A percentile compares a stretch with the other conserved stretches of the same genome.
Evolutionary conservation across 2,329 filamentous ascomycete genomes (phyloP).

Genomic region (Cercospora nicotianae): DNA sequence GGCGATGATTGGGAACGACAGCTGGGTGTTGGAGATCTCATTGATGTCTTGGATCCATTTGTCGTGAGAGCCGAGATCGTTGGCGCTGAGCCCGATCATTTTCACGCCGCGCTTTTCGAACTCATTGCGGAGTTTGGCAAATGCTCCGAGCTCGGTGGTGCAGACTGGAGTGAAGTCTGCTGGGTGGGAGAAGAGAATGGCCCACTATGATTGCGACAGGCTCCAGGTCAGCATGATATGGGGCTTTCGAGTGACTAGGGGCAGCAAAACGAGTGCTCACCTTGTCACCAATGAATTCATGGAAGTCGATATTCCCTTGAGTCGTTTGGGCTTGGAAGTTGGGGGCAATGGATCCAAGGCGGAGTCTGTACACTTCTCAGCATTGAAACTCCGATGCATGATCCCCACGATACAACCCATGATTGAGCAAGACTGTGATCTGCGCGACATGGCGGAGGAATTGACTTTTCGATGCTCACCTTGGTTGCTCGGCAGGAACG

Average conservation of each 20-base stretch:
- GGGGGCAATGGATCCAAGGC: slow-evolving; percentile 60
- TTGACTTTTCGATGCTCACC: slow-evolving; percentile 1
- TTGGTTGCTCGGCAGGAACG: slow-evolving; percentile 26
- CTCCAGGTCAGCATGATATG: not conserved
- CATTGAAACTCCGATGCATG: not conserved
- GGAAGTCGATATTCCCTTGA: slow-evolving; percentile 73
- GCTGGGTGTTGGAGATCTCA: slow-evolving; percentile 46
- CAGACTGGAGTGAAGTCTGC: slow-evolving; percentile 91
- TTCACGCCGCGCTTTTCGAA: slow-evolving; percentile 85
- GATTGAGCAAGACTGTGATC: not conserved
- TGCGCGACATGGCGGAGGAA: not conserved
- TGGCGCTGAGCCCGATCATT: slow-evolving; percentile 84
- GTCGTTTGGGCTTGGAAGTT: slow-evolving; percentile 85
- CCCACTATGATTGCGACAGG: slow-evolving; percentile 47
- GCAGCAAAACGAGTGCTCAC: not conserved
- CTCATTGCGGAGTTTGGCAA: slow-evolving; percentile 84
- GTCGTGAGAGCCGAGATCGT: slow-evolving; percentile 79
- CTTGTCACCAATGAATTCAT: slow-evolving; percentile 74
- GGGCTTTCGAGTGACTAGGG: not conserved
- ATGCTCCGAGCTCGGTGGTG: slow-evolving; percentile 92
- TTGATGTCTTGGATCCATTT: slow-evolving; percentile 82
- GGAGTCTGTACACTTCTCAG: slow-evolving; percentile 33
- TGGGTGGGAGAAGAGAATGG: slow-evolving; percentile 80
- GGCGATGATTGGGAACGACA: slow-evolving; percentile 54
- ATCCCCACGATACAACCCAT: not conserved